Evolutionary conservation across 108 stramenopile genomes (phyloP).

Genomic region (Skeletonema marinoi): DNA sequence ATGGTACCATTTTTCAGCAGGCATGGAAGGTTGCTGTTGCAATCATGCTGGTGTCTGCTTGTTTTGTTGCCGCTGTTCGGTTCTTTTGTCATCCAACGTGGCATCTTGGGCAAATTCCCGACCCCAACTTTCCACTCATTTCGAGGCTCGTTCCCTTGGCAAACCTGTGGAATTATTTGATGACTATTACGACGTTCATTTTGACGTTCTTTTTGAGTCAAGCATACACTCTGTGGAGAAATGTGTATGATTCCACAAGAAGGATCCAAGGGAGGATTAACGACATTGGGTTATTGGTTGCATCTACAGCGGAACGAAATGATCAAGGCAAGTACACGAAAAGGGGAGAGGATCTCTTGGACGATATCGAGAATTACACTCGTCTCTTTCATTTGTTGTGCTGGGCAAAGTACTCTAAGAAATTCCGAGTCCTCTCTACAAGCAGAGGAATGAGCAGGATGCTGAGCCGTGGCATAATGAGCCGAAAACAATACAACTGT

Average conservation of each 20-base stretch:
- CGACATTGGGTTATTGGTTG: slow-evolving; percentile 44
- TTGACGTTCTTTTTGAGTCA: slow-evolving; percentile 57
- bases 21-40: not conserved
- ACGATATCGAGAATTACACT: slow-evolving; percentile 17
- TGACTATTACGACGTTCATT: slow-evolving; percentile 55
- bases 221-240: slow-evolving; percentile 51
- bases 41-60: slow-evolving; percentile 26
- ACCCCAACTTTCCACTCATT: slow-evolving; percentile 1
- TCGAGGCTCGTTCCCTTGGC: slow-evolving; percentile 1
- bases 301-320: slow-evolving; percentile 23
- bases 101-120: not conserved
- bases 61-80: slow-evolving; percentile 12
- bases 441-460: slow-evolving; percentile 38
- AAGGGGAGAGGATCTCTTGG: slow-evolving; percentile 23
- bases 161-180: slow-evolving; percentile 49
- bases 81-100: slow-evolving; percentile 10
- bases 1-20: slow-evolving; percentile 22
- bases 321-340: slow-evolving; percentile 24
- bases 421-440: slow-evolving; percentile 33
- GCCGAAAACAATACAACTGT: slow-evolving; percentile 19
- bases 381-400: slow-evolving; percentile 40
- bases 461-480: slow-evolving; percentile 32
- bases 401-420: slow-evolving; percentile 34
- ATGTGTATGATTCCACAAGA: slow-evolving; percentile 30
- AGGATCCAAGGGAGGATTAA: slow-evolving; percentile 45